Base-by-base conservation (phyloP, 2,329 filamentous ascomycete genomes). In the Colletotrichum sp. region DNA sequence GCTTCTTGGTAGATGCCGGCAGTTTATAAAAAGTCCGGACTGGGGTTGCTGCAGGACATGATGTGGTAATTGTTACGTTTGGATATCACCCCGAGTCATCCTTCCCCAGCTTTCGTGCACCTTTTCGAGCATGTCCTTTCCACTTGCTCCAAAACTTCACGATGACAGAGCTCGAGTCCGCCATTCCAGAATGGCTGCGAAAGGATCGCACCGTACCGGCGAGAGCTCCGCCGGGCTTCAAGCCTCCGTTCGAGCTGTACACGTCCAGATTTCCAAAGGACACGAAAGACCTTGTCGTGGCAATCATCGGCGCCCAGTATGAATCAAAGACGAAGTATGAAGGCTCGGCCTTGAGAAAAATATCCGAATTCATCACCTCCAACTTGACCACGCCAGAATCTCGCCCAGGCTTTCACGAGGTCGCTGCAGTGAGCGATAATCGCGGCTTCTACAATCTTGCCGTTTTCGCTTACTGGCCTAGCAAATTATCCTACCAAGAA, bases 131-230 rank as follows among this genome's bases (percentile, higher is more conserved):
- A 52, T n/a, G 5, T 22, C 43, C 6, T 52, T 52, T 8, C 0
- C 0, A n/a, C 0, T 5, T 13, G 0, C 1, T 5, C n/a, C n/a
- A 4, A 13, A 13, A 8, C 43, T 52, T 52, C 6, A 52, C 43
- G n/a, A 52, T 52, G 43, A 52, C n/a, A 13, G 43, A 52, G n/a
- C n/a, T 52, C 0, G 43, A 52, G 43, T 52, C 43, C 0, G 43
- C 43, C 43, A 52, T 52, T 52, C 43, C 43, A 22, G 43, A 52
- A 52, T 52, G 43, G 43, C 43, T 52, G 6, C 43, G 43, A 8
- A 52, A 52, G 2, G n/a, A 52, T 25, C 43, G 43, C 12, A 52
- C 43, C 1, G 43, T 52, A 0, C 43, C 43, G 9, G 43, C 43
- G n/a, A 52, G 43, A 8, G 43, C 43, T 22, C 43, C 43, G n/a